Evolutionary conservation across 345 rosid genomes (phyloP).

Genomic region (Litchi chinensis): DNA sequence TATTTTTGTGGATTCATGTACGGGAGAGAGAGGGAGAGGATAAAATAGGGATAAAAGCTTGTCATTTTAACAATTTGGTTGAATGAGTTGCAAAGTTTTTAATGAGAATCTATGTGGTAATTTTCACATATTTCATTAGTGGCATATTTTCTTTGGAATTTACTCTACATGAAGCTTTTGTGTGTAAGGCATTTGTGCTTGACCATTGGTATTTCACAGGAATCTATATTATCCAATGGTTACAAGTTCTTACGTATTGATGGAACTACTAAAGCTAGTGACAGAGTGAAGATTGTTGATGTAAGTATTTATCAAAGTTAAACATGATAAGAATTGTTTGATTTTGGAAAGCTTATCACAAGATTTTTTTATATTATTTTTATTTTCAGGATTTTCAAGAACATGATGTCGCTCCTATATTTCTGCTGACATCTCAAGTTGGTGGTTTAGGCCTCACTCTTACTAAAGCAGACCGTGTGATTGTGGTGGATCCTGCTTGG

Average conservation of each 20-base stretch:
- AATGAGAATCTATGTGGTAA: not conserved
- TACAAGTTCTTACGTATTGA: slow-evolving; percentile 83
- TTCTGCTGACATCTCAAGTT: slow-evolving; percentile 94
- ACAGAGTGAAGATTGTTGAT: slow-evolving; percentile 80
- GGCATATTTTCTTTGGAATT: not conserved
- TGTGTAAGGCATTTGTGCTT: slow-evolving; percentile 10
- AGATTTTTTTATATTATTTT: slow-evolving; percentile 21
- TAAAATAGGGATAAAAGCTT: not conserved
- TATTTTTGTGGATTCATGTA: not conserved
- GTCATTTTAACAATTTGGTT: not conserved
- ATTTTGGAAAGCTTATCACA: not conserved
- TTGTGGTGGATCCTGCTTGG: slow-evolving; percentile 99
- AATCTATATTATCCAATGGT: slow-evolving; percentile 62
- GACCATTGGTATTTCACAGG: slow-evolving; percentile 46
- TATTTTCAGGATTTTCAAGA: slow-evolving; percentile 79
- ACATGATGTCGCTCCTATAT: slow-evolving; percentile 78
- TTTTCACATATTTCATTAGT: not conserved
- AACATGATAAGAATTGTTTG: not conserved
- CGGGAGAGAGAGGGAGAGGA: no score
- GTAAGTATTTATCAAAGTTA: slow-evolving; percentile 41
- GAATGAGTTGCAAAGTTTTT: slow-evolving; percentile 4
- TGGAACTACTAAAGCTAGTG: slow-evolving; percentile 87
- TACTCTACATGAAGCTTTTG: not conserved
- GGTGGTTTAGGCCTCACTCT: slow-evolving; percentile 99
- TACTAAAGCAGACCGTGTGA: slow-evolving; percentile 96